Evolutionary conservation across 2,329 filamentous ascomycete genomes (phyloP).

Genomic region (Alternaria novae-zelandiae): DNA sequence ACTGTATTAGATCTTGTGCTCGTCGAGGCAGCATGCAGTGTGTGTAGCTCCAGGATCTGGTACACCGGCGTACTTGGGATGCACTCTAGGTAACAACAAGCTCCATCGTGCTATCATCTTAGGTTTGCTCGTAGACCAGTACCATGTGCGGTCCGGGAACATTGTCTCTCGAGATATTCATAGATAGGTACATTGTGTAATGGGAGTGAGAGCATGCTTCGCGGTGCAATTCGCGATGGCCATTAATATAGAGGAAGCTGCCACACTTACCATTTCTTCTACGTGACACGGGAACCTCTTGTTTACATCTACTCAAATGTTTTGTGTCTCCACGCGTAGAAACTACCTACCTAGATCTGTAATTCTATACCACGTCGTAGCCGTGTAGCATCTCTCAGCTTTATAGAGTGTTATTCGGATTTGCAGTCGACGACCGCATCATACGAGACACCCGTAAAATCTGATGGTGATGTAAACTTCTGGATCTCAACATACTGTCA

Average conservation of each 20-base stretch:
- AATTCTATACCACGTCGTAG: background rate
- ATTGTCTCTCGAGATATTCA: background rate
- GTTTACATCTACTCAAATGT: background rate
- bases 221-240: background rate
- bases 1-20: background rate
- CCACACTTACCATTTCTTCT: background rate
- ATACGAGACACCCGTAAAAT: background rate
- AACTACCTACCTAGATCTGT: background rate
- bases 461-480: background rate
- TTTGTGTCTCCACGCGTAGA: background rate
- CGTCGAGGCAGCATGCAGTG: background rate
- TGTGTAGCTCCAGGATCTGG: background rate
- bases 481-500: background rate
- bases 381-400: background rate
- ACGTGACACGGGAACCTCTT: background rate
- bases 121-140: background rate
- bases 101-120: background rate
- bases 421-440: background rate
- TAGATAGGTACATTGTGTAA: background rate
- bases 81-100: background rate
- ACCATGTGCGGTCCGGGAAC: background rate
- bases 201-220: background rate
- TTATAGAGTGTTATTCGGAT: background rate
- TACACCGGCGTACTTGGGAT: background rate
- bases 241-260: background rate